Conservation (phyloP, 345 rosid genomes). For the Sonneratia alba region DNA sequence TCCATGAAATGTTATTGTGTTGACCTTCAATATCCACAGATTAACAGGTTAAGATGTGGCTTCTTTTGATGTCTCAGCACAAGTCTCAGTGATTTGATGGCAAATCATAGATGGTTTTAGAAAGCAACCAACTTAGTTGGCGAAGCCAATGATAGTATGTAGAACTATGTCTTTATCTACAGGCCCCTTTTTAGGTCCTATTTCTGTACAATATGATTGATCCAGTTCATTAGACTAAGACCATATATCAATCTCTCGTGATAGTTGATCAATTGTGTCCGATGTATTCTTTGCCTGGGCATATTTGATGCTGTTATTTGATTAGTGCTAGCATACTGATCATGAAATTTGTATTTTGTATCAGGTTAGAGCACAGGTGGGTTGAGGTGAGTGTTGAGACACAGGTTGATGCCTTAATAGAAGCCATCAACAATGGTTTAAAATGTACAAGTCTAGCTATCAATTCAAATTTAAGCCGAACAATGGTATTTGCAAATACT, state of each 20-base stretch:
- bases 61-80: background rate
- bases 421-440: constrained; percentile 50
- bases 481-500: constrained; percentile 93
- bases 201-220: background rate
- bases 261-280: background rate
- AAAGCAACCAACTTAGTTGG: background rate
- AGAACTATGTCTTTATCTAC: background rate
- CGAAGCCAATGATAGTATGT: background rate
- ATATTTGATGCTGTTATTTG: background rate
- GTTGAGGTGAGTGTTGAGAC: constrained; percentile 71
- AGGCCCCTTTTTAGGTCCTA: background rate
- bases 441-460: constrained; percentile 13
- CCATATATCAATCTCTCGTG: background rate
- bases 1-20: no score
- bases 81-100: background rate
- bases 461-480: constrained; percentile 35
- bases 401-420: constrained; percentile 79
- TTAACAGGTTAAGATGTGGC: background rate
- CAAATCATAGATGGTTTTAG: background rate
- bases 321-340: background rate
- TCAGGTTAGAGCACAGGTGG: constrained; percentile 79
- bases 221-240: background rate
- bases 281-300: background rate
- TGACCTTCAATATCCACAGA: no score
- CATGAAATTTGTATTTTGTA: constrained; percentile 6